Evolutionary conservation across 495 filamentous ascomycete genomes (phyloP).

Genomic region (Rhizodiscina lignyota): DNA sequence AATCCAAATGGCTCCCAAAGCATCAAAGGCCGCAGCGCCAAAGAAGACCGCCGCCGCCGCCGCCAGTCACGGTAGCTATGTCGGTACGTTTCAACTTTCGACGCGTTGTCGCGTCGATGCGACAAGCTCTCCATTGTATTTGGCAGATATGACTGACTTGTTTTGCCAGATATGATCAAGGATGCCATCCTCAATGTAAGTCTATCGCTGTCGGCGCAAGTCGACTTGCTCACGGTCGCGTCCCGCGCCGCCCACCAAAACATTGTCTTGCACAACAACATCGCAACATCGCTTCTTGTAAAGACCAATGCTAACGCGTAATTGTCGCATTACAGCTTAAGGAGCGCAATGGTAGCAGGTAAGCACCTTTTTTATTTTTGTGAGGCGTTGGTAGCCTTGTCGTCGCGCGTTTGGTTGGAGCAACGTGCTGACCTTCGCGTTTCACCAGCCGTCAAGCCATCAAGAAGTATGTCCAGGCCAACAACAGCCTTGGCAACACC

Average conservation of each 20-base stretch:
- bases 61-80: slow-evolving; percentile 35
- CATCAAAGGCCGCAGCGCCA: slow-evolving; percentile 30
- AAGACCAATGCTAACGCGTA: slow-evolving; percentile 5
- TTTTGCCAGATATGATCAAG: slow-evolving; percentile 44
- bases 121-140: slow-evolving; percentile 7
- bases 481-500: slow-evolving; percentile 69
- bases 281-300: neutral
- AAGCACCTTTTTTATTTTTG: slow-evolving; percentile 16
- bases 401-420: too few relatives aligned
- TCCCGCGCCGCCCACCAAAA: slow-evolving; percentile 5
- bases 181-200: slow-evolving; percentile 49
- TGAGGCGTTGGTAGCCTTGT: too few relatives aligned
- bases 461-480: slow-evolving; percentile 95
- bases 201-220: slow-evolving; percentile 23
- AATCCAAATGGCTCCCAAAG: slow-evolving; percentile 48
- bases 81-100: slow-evolving; percentile 20
- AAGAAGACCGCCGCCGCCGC: slow-evolving; percentile 34
- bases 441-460: slow-evolving; percentile 68
- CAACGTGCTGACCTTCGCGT: slow-evolving; percentile 10
- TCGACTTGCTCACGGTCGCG: slow-evolving; percentile 18
- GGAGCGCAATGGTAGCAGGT: slow-evolving; percentile 49
- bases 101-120: slow-evolving; percentile 5
- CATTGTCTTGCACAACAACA: neutral
- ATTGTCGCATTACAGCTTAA: slow-evolving; percentile 35
- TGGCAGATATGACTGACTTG: slow-evolving; percentile 23